Conservation (phyloP, 1,284 basidiomycete species). For the Ganoderma lingzhi region DNA sequence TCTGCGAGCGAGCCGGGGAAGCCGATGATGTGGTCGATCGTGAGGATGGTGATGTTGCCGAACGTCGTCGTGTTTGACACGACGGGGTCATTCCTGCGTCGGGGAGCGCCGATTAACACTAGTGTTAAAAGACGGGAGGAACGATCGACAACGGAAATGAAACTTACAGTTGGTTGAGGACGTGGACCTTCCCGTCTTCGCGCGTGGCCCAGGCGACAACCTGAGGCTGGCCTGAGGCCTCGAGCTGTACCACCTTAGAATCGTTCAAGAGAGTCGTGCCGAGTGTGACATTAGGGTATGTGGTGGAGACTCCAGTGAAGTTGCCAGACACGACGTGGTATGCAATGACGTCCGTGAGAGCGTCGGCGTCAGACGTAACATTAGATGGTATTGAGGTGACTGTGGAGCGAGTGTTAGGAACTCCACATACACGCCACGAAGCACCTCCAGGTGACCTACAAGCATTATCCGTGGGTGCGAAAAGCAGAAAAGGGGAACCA, state of each 20-base stretch:
- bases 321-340: conserved; percentile 72
- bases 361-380: conserved; percentile 46
- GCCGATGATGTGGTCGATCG: conserved; percentile 60
- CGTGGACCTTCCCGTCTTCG: conserved; percentile 51
- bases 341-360: conserved; percentile 56
- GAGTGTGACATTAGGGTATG: conserved; percentile 65
- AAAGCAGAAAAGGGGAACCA: conserved; percentile 50
- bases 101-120: conserved; percentile 24
- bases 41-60: conserved; percentile 59
- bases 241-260: conserved; percentile 55
- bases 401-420: conserved; percentile 14
- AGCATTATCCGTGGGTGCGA: conserved; percentile 58
- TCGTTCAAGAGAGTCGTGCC: conserved; percentile 69
- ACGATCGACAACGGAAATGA: not conserved
- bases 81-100: conserved; percentile 48
- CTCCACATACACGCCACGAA: not conserved
- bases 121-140: not conserved
- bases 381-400: conserved; percentile 44
- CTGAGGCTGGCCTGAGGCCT: conserved; percentile 56
- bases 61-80: conserved; percentile 55
- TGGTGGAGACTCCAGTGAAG: conserved; percentile 49
- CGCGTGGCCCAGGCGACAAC: conserved; percentile 68
- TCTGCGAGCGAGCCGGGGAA: conserved; percentile 59
- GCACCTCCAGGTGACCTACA: conserved; percentile 40
- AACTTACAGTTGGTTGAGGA: conserved; percentile 64